Evolutionary conservation across 148 eudicot genomes (phyloP).

Genomic region (Chenopodium berlandieri): DNA sequence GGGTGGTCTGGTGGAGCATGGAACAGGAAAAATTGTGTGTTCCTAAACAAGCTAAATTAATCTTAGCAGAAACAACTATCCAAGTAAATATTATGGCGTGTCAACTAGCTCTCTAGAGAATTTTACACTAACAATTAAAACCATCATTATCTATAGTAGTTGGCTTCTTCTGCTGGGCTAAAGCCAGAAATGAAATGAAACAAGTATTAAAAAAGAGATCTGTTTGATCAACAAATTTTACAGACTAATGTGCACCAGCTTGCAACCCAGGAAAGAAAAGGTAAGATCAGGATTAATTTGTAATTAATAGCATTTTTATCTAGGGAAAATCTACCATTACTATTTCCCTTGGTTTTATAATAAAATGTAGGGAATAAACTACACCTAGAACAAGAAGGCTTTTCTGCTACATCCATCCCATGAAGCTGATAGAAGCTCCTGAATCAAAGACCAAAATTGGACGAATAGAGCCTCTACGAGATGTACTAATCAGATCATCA

Average conservation of each 20-base stretch:
- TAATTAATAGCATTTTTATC: background rate
- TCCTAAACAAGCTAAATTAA: background rate
- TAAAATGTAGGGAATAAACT: background rate
- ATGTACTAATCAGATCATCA: background rate
- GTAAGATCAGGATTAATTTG: background rate
- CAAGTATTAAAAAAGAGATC: background rate
- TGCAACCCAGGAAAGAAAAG: background rate
- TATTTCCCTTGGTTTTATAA: background rate
- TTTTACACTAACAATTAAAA: background rate
- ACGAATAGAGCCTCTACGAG: background rate
- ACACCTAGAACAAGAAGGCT: background rate
- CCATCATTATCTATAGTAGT: background rate
- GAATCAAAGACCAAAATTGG: background rate
- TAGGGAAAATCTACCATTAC: background rate
- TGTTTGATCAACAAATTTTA: background rate
- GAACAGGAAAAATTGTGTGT: background rate
- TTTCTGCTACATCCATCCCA: background rate
- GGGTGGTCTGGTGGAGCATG: background rate
- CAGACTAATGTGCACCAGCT: background rate
- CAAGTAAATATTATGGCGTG: background rate
- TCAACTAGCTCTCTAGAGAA: background rate
- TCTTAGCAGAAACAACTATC: background rate
- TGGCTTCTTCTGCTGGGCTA: background rate
- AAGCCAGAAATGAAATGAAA: background rate
- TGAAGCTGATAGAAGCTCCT: background rate